These are phyloP conservation scores for Beauveria australis DNA, from an alignment of 2,329 filamentous ascomycete genomes.

Conservation along the genomic window DNA sequence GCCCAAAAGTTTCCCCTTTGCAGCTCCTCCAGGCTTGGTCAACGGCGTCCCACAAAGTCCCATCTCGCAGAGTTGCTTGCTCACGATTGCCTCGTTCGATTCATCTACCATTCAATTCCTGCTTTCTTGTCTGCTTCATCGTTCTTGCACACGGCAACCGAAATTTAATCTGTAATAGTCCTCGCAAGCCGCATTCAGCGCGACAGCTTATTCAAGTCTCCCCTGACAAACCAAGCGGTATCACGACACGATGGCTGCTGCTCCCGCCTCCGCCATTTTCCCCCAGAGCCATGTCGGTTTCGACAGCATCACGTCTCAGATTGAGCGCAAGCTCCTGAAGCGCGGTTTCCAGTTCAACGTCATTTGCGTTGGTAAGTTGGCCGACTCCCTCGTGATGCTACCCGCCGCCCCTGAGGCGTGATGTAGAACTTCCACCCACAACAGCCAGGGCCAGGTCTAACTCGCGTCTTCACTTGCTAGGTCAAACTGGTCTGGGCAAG, in stretches of 20 bases:
- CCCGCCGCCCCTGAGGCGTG: conserved; percentile 11
- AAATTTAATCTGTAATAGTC: not conserved
- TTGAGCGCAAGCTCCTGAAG: conserved; percentile 99
- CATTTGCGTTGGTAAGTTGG: conserved; percentile 85
- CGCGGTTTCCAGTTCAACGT: conserved; percentile 99
- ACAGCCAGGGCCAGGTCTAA: conserved; percentile 9
- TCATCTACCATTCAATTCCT: not conserved
- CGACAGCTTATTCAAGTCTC: not conserved
- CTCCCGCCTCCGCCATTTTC: conserved; percentile 66
- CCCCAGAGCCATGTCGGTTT: conserved; percentile 99
- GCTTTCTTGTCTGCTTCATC: conserved; percentile 8
- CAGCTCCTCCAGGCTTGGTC: conserved; percentile 9
- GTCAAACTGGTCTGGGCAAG: conserved; percentile 97
- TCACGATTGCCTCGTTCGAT: conserved; percentile 7
- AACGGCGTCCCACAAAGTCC: conserved; percentile 12
- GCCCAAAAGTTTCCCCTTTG: conserved; percentile 10
- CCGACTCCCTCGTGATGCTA: not conserved
- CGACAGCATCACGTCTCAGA: conserved; percentile 99
- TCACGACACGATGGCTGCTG: conserved; percentile 39
- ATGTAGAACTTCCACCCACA: conserved; percentile 10
- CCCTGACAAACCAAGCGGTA: not conserved
- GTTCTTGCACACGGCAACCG: not conserved
- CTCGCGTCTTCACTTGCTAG: conserved; percentile 36
- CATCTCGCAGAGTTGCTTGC: conserved; percentile 9
- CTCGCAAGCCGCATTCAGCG: not conserved